phyloP scores from a whole-genome alignment of 225 moss, liverwort and hornwort genomes.

The Neckera pumila region DNA sequence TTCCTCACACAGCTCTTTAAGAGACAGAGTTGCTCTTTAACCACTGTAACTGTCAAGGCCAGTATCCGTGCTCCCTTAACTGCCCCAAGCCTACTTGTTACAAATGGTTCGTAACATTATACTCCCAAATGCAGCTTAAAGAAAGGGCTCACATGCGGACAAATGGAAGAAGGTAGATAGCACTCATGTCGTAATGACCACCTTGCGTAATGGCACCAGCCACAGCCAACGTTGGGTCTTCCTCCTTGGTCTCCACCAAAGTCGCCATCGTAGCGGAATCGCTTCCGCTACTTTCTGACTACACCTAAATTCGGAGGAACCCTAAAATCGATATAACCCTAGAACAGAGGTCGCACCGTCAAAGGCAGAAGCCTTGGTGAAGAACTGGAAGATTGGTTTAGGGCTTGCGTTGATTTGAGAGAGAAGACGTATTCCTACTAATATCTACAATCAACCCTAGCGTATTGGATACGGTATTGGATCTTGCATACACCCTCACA shows the following conservation, averaged over 20 bases:
- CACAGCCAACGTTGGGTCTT: constrained; percentile 83
- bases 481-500: neutral
- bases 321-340: neutral
- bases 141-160: neutral
- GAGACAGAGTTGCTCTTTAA: too few species aligned
- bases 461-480: neutral
- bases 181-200: constrained; percentile 63
- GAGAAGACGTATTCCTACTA: neutral
- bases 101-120: too few species aligned
- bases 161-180: neutral
- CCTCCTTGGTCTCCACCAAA: constrained; percentile 86
- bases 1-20: too few species aligned
- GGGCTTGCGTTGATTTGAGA: neutral
- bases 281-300: too few species aligned
- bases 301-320: neutral
- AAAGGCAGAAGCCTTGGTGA: neutral
- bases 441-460: neutral
- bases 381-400: neutral
- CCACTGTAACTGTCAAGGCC: too few species aligned
- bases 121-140: neutral
- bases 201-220: constrained; percentile 70
- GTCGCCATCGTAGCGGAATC: constrained; percentile 44
- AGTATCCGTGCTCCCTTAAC: too few species aligned
- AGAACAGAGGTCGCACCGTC: neutral
- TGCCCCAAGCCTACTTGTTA: too few species aligned